Evolutionary conservation across 2,329 filamentous ascomycete species (phyloP).

Genomic region (Ophiocordyceps camponoti-leonardi): DNA sequence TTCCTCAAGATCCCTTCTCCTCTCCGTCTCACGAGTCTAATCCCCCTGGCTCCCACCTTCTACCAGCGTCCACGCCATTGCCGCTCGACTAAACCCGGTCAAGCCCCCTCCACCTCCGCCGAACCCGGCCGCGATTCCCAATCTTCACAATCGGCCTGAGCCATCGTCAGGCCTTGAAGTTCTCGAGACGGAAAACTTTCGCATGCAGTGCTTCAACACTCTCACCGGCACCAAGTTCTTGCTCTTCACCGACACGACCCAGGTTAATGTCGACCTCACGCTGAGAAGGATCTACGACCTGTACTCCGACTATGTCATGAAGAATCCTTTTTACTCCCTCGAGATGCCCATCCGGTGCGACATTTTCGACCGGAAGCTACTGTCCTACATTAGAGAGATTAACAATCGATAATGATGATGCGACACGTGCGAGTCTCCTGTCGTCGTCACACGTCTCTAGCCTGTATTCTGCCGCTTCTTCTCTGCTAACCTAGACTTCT

Average conservation of each 20-base stretch:
- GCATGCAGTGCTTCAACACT: constrained; percentile 90
- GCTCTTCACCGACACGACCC: constrained; percentile 79
- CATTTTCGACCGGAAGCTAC: constrained; percentile 76
- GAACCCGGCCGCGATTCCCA: constrained; percentile 17
- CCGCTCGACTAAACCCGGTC: constrained; percentile 42
- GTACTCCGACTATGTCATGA: constrained; percentile 96
- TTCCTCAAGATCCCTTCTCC: constrained; percentile 1
- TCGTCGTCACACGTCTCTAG: not conserved
- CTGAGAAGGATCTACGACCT: constrained; percentile 81
- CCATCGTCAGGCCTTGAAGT: constrained; percentile 71
- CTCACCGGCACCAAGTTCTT: constrained; percentile 91
- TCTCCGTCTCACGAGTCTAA: too few relatives aligned
- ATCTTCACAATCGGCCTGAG: constrained; percentile 33
- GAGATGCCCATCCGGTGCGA: constrained; percentile 97
- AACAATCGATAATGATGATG: constrained; percentile 31
- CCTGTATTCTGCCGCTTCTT: not conserved
- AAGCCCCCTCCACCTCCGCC: constrained; percentile 17
- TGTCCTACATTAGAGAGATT: constrained; percentile 60
- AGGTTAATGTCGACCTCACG: constrained; percentile 71
- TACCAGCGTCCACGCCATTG: constrained; percentile 50
- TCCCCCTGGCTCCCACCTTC: constrained; percentile 3
- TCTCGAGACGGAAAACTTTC: constrained; percentile 85
- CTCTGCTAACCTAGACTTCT: too few relatives aligned
- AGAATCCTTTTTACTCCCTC: constrained; percentile 95
- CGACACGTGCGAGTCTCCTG: not conserved